A percentile compares a stretch with the other conserved stretches of the same genome.
Evolutionary conservation across 768 basidiomycete genomes (phyloP).

Genomic region (Boletus barrowsii): DNA sequence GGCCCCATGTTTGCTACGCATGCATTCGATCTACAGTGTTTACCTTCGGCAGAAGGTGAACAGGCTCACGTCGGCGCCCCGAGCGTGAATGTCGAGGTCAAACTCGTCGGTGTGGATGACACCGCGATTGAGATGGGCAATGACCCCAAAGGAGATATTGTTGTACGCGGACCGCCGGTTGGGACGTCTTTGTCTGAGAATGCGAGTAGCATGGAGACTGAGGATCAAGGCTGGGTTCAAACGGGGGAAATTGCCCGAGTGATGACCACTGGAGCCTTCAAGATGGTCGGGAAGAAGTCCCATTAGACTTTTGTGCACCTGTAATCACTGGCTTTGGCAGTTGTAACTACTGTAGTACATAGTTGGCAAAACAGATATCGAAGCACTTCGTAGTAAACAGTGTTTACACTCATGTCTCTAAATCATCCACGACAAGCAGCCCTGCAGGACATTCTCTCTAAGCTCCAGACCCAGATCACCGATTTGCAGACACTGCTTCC

Average conservation of each 20-base stretch:
- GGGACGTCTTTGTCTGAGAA: slow-evolving; percentile 42
- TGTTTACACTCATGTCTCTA: slow-evolving; percentile 5
- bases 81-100: slow-evolving; percentile 79
- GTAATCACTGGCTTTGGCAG: neutral
- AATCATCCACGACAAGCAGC: slow-evolving; percentile 3
- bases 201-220: slow-evolving; percentile 37
- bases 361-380: no score
- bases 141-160: slow-evolving; percentile 61
- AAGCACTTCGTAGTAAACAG: no score
- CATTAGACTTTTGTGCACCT: neutral
- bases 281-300: slow-evolving; percentile 19
- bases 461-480: slow-evolving; percentile 45
- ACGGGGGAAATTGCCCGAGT: slow-evolving; percentile 46
- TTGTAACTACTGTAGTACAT: neutral
- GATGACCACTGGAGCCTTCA: slow-evolving; percentile 68
- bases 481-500: slow-evolving; percentile 51
- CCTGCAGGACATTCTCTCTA: slow-evolving; percentile 38
- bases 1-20: slow-evolving; percentile 83
- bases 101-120: slow-evolving; percentile 71
- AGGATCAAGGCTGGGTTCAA: slow-evolving; percentile 42
- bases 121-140: slow-evolving; percentile 57
- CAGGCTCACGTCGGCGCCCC: slow-evolving; percentile 70
- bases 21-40: slow-evolving; percentile 80
- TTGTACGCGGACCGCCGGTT: slow-evolving; percentile 72
- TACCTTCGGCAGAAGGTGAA: slow-evolving; percentile 40